Conservation (phyloP, 768 basidiomycete genomes). For the Ramaria sp. region DNA sequence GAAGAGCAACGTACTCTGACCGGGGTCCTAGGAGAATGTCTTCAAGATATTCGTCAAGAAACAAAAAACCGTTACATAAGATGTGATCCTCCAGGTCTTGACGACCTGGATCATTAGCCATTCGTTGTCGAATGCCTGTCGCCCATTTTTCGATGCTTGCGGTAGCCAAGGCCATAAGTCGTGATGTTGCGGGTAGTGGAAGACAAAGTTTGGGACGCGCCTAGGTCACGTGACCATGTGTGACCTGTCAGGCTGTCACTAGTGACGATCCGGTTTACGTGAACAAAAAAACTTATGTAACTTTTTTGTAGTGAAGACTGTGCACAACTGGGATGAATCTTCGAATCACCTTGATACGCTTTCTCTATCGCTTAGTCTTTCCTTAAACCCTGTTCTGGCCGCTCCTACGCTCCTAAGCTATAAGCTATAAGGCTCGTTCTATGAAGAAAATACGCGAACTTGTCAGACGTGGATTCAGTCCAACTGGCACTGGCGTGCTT, state of each 20-base stretch:
- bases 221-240: background rate
- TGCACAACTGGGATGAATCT: too few relatives aligned
- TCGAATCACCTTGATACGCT: constrained; percentile 43
- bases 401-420: too few relatives aligned
- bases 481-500: constrained; percentile 64
- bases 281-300: too few relatives aligned
- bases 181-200: background rate
- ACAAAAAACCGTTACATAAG: constrained; percentile 65
- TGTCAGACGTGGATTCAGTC: constrained; percentile 44
- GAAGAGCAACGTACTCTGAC: constrained; percentile 41
- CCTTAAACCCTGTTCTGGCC: constrained; percentile 44
- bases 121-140: constrained; percentile 50
- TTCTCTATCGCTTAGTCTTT: constrained; percentile 48
- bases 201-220: background rate
- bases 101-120: constrained; percentile 64
- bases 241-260: background rate
- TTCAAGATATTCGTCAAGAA: constrained; percentile 70
- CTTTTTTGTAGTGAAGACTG: too few relatives aligned
- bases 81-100: constrained; percentile 64
- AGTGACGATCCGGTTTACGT: too few relatives aligned
- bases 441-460: constrained; percentile 23
- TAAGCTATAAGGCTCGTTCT: constrained; percentile 15
- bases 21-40: constrained; percentile 58
- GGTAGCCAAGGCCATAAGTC: background rate
- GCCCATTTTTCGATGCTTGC: constrained; percentile 60